phyloP scores from a whole-genome alignment of 2,329 filamentous ascomycete species.

The Aspergillus costaricaensis region DNA sequence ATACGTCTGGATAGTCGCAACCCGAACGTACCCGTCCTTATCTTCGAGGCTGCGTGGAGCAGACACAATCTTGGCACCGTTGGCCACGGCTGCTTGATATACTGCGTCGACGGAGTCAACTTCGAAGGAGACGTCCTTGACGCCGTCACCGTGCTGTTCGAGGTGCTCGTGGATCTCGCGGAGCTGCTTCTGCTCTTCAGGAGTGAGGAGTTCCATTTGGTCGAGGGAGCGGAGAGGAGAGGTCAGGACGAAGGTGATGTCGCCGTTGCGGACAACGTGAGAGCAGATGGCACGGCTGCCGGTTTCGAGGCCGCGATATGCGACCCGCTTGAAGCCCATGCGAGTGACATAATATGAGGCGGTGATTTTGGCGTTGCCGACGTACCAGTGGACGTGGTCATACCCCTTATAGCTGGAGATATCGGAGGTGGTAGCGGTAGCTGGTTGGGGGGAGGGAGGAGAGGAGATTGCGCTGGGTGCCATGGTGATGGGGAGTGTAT shows the following conservation, averaged over 20 bases:
- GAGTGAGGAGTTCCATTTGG: conserved; percentile 57
- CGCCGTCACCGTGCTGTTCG: conserved; percentile 85
- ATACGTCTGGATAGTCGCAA: conserved; percentile 85
- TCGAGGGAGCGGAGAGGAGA: conserved; percentile 60
- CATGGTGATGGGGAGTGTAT: conserved; percentile 20
- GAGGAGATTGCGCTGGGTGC: conserved; percentile 34
- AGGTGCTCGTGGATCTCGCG: conserved; percentile 79
- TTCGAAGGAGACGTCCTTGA: conserved; percentile 94
- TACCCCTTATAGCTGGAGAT: conserved; percentile 68
- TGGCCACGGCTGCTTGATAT: conserved; percentile 69
- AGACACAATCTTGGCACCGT: conserved; percentile 44
- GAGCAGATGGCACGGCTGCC: conserved; percentile 78
- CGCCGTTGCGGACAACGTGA: conserved; percentile 62
- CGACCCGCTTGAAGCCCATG: conserved; percentile 80
- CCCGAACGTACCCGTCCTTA: conserved; percentile 65
- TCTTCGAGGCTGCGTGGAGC: conserved; percentile 62
- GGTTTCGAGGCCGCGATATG: conserved; percentile 86
- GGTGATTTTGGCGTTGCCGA: conserved; percentile 94
- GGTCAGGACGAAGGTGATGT: conserved; percentile 47
- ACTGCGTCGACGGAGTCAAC: conserved; percentile 85
- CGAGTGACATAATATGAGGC: conserved; percentile 84
- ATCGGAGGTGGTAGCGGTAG: conserved; percentile 21
- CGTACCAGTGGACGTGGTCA: conserved; percentile 93
- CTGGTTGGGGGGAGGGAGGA: conserved; percentile 22
- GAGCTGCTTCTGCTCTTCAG: conserved; percentile 66